These are phyloP conservation scores for Penicillium griseofulvum DNA, from an alignment of 2,329 filamentous ascomycete genomes.

Conservation along the genomic window DNA sequence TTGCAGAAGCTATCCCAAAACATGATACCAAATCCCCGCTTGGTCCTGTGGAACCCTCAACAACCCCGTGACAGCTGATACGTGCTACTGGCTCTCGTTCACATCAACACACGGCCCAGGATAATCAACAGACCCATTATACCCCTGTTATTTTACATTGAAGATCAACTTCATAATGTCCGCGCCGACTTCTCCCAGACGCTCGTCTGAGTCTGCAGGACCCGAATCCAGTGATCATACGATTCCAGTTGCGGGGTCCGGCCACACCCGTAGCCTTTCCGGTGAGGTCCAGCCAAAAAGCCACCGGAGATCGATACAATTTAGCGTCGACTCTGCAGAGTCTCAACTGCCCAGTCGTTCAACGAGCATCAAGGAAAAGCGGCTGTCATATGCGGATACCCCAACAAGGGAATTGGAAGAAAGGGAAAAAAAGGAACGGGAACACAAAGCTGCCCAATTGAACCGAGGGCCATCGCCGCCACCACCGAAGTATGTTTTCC, in stretches of 20 bases:
- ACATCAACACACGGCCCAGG: background rate
- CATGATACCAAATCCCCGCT: conserved; percentile 3
- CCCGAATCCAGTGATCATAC: conserved; percentile 12
- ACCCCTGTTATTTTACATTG: conserved; percentile 18
- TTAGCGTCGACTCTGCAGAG: conserved; percentile 32
- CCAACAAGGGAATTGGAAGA: conserved; percentile 15
- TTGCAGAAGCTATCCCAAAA: conserved; percentile 1
- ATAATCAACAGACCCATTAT: background rate
- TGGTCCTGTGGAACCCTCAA: conserved; percentile 10
- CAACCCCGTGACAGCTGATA: conserved; percentile 6
- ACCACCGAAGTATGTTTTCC: conserved; percentile 39
- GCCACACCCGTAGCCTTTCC: conserved; percentile 24
- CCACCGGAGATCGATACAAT: conserved; percentile 41
- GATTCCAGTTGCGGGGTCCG: conserved; percentile 10
- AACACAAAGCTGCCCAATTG: conserved; percentile 21
- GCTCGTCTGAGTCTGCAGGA: conserved; percentile 20
- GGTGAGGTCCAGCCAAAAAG: conserved; percentile 24
- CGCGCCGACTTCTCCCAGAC: conserved; percentile 16
- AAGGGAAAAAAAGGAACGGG: conserved; percentile 19
- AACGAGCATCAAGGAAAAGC: conserved; percentile 27
- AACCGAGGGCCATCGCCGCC: conserved; percentile 40
- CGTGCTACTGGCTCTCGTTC: background rate
- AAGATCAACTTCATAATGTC: conserved; percentile 16
- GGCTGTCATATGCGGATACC: conserved; percentile 22
- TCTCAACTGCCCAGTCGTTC: conserved; percentile 29